Base-by-base conservation (phyloP, 2,329 filamentous ascomycete species). In the Pestalotiopsis sp. region DNA sequence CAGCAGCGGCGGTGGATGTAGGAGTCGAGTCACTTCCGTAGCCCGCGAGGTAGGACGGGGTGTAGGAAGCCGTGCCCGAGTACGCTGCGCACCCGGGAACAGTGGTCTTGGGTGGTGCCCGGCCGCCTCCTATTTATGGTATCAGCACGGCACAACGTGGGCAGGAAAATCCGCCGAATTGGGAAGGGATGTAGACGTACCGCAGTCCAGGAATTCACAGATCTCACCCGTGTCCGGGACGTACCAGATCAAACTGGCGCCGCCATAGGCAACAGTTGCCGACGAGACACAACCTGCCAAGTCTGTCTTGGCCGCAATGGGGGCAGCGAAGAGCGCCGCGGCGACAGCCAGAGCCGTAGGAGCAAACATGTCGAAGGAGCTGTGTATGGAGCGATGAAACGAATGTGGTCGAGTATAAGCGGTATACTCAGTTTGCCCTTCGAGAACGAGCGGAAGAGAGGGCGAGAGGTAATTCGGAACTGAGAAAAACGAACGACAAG, bases 171-270 rank as follows among this genome's bases (percentile, higher is more conserved):
- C 45, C 17, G 2, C 4, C 7, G 45, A 31, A n/a, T n/a, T 45
- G 38, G 23, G 14, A 17, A 20, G 7, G 31, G 12, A 4, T 2
- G 27, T 2, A 31, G 36, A 12, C 65, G 13, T 67, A 67, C 90
- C 90, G 79, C 90, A 92, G 84, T 92, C 90, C 72, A 90, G 83
- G 70, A 88, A 75, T 12, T 83, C 82, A 84, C 90, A 92, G 76
- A 92, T 82, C 81, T 92, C 89, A 76, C 89, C 89, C 20, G 86
- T 88, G 72, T 80, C 88, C 2, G 89, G 89, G 66, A 90, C 85
- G 78, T 88, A 91, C 83, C 84, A 92, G 74, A 89, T 78, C 61
- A 85, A 70, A 67, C 83, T 85, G 58, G 83, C 82, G 61, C 79
- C 79, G 72, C 79, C 80, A 71, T 78, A 78, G 67, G 67, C 67